A percentile compares a stretch with the other conserved stretches of the same genome.
These are phyloP conservation scores for Creolimax fragrantissima DNA, from an alignment of 78 protist genomes.

Conservation along the genomic window DNA sequence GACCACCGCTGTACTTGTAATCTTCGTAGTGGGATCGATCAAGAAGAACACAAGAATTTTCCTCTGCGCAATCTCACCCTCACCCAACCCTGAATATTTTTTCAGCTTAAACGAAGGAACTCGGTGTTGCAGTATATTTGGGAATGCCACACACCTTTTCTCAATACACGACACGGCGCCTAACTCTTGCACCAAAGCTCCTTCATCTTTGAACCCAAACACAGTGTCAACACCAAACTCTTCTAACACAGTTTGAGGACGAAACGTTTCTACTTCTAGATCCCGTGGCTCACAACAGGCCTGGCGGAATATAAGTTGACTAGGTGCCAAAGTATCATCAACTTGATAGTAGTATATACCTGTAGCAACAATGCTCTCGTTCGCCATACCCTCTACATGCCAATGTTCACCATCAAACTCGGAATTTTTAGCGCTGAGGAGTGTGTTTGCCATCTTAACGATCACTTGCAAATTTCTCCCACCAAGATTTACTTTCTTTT, in stretches of 20 bases:
- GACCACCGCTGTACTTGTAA: not conserved
- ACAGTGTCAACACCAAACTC: not conserved
- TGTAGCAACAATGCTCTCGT: constrained; percentile 37
- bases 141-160: constrained; percentile 34
- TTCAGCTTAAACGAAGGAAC: not conserved
- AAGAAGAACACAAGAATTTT: not conserved
- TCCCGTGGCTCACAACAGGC: not conserved
- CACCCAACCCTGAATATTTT: not conserved
- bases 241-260: no score
- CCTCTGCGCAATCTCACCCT: not conserved
- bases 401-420: constrained; percentile 34
- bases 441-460: constrained; percentile 39
- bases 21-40: not conserved
- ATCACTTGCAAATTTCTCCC: no score
- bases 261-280: no score
- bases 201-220: not conserved
- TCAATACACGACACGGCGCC: constrained; percentile 18
- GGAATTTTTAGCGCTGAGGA: constrained; percentile 29
- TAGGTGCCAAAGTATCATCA: not conserved
- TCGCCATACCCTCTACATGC: constrained; percentile 52
- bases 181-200: not conserved
- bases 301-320: constrained; percentile 23
- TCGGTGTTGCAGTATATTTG: constrained; percentile 38
- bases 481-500: no score
- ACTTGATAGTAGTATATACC: constrained; percentile 41